Evolutionary conservation across 805 yeast species (phyloP).

Genomic region (Suhomyces tanzawaensis): DNA sequence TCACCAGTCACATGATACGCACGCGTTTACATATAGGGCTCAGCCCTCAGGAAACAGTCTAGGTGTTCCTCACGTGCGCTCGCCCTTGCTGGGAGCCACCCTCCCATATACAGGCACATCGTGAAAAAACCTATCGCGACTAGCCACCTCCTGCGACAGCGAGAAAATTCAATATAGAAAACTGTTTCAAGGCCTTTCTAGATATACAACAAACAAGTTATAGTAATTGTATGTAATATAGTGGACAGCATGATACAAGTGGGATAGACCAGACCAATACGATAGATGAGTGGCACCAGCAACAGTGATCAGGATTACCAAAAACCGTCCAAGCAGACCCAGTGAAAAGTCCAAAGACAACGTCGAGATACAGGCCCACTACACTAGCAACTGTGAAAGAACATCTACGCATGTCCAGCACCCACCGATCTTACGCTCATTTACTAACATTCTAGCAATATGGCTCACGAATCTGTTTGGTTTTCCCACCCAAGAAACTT

Average conservation of each 20-base stretch:
- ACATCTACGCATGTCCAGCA: too few relatives aligned
- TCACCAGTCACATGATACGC: background rate
- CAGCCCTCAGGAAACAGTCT: background rate
- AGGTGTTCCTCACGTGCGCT: background rate
- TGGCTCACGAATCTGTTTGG: slow-evolving; percentile 99
- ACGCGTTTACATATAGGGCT: slow-evolving; percentile 2
- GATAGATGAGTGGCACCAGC: too few relatives aligned
- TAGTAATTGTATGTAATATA: slow-evolving; percentile 17
- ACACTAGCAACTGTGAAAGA: too few relatives aligned
- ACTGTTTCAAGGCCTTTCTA: background rate
- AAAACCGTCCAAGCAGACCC: too few relatives aligned
- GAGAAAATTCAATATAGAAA: background rate
- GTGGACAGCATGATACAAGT: background rate
- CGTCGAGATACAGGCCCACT: too few relatives aligned
- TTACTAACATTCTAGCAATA: slow-evolving; percentile 54
- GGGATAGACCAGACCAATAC: too few relatives aligned
- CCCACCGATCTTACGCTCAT: background rate
- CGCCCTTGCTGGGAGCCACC: background rate
- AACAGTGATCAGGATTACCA: too few relatives aligned
- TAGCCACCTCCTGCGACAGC: background rate
- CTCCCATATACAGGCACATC: slow-evolving; percentile 1
- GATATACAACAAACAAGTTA: slow-evolving; percentile 14
- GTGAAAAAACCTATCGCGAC: background rate
- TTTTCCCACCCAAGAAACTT: slow-evolving; percentile 99
- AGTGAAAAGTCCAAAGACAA: too few relatives aligned